Evolutionary conservation across 441 rosid species (phyloP).

Genomic region (California macrophylla): DNA sequence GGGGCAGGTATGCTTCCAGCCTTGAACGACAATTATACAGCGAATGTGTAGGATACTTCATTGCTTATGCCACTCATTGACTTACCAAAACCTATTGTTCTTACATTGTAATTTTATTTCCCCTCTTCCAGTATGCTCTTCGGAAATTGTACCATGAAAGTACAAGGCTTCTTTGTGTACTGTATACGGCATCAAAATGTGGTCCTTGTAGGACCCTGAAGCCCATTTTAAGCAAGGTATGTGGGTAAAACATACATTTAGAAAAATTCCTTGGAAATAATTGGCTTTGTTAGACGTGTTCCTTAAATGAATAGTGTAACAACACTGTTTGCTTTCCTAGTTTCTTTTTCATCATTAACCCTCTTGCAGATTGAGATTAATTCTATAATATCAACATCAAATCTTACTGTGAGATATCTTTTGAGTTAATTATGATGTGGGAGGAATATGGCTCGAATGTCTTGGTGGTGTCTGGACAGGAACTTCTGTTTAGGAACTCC

Average conservation of each 20-base stretch:
- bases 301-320: neutral
- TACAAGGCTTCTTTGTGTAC: conserved; percentile 1
- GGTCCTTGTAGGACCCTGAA: conserved; percentile 1
- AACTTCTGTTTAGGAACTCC: neutral
- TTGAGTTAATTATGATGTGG: neutral
- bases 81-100: neutral
- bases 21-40: neutral
- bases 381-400: neutral
- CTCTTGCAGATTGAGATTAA: neutral
- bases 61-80: neutral
- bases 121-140: conserved; percentile 2
- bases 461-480: neutral
- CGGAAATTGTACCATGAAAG: conserved; percentile 3
- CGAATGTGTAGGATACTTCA: neutral
- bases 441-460: neutral
- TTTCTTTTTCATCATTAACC: neutral
- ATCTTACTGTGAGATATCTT: neutral
- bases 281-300: neutral
- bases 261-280: too few relatives aligned
- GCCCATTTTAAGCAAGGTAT: conserved; percentile 5
- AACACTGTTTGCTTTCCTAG: neutral
- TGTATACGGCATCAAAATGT: conserved; percentile 2
- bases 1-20: neutral
- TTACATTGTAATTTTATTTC: neutral
- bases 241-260: neutral